Base-by-base conservation (phyloP, 805 yeast species). In the Starmerella stellata region DNA sequence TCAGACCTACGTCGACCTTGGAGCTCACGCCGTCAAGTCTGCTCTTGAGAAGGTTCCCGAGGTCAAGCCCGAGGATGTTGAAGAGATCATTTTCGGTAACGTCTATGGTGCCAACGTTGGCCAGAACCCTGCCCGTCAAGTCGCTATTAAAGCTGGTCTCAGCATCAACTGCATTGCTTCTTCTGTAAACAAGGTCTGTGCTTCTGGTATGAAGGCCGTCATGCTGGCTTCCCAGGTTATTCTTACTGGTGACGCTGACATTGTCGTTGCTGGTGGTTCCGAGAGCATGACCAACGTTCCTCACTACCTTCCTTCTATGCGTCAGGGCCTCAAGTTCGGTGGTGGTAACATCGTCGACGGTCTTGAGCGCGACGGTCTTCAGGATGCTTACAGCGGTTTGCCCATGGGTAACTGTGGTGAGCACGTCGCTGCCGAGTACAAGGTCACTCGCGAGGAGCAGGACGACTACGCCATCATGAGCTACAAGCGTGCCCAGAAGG, bases 351-450 rank as follows among this genome's bases (percentile, higher is more conserved):
- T 87, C 46, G 74, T 85, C 35, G 99, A 90, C 57, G 96, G 95
- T 55, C 62, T 90, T 44, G 79, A 77, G 59, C 75, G 75, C 56
- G 99, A 90, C 61, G 99, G 98, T 52, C 67, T 90, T 51, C 68
- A 73, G 57, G 98, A 90, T 60, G 96, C 90, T 27, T 90, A 83
- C 63, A 80, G 77, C 51, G 73, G 75, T 48, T 61, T 67, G 49
- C 79, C 93, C 47, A 90, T 90, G 99, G 98, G 98, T 58, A 79
- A 79, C 42, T 83, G 90, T 49, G 98, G 94, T 48, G 99, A 90
- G 64, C 83, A 83, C 59, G 83, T 95, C 65, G 96, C 96, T 33
- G 65, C 64, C 39, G 93, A 83, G 56, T 74, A 81, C 63, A 58
- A 58, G 16, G 57, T 87, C 49, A 54, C 90, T 28, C 77, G 96